These are phyloP conservation scores for Jacaranda mimosifolia DNA, from an alignment of 257 asterid genomes.

Conservation along the genomic window DNA sequence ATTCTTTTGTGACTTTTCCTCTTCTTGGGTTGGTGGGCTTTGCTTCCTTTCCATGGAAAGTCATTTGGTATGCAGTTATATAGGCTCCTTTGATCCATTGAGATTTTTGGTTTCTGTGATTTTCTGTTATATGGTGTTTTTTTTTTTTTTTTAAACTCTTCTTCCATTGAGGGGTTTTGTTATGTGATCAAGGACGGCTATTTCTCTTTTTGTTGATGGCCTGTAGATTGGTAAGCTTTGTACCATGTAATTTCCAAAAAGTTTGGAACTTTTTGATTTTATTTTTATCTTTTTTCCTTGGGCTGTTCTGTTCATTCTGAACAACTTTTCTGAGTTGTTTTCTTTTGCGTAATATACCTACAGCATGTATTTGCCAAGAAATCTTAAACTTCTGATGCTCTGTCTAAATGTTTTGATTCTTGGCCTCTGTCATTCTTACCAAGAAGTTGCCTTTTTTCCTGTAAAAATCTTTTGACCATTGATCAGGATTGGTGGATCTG, in stretches of 20 bases:
- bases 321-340: not conserved
- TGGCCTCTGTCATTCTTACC: not conserved
- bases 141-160: not conserved
- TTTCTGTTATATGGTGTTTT: not conserved
- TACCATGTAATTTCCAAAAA: conserved; percentile 21
- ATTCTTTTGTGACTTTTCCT: not conserved
- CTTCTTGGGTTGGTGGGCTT: not conserved
- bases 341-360: not conserved
- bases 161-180: no score
- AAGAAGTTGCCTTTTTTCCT: not conserved
- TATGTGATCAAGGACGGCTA: not conserved
- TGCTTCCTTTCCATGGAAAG: not conserved
- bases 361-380: not conserved
- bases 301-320: not conserved
- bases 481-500: conserved; percentile 66
- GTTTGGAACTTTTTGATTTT: conserved; percentile 31
- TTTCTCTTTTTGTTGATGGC: not conserved
- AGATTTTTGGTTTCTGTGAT: not conserved
- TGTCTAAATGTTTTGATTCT: not conserved
- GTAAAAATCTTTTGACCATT: conserved; percentile 15
- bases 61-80: not conserved
- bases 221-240: not conserved
- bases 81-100: not conserved
- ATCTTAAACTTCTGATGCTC: not conserved
- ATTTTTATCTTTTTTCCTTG: not conserved